Percentiles rank a stretch among this genome's conserved stretches.
These are phyloP conservation scores for Termitomyces sp. DNA, from an alignment of 768 basidiomycete genomes.

Conservation along the genomic window DNA sequence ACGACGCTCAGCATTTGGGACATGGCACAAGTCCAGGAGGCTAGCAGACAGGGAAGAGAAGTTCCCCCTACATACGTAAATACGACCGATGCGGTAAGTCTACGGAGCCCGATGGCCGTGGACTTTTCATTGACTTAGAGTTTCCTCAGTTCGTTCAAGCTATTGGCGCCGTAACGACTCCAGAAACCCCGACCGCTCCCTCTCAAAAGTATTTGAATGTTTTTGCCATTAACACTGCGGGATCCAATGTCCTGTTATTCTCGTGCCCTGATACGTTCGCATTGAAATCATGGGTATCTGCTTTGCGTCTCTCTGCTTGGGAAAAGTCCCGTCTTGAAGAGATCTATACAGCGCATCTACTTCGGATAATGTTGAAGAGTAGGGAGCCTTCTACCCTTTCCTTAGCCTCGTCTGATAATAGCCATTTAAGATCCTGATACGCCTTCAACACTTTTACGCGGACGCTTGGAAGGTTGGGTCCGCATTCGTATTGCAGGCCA, in stretches of 20 bases:
- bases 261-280: conserved; percentile 73
- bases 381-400: conserved; percentile 16
- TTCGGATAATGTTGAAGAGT: conserved; percentile 69
- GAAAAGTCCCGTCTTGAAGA: conserved; percentile 95
- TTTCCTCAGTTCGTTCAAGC: conserved; percentile 69
- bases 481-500: conserved; percentile 92
- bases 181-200: conserved; percentile 48
- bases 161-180: conserved; percentile 69
- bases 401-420: conserved; percentile 4
- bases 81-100: conserved; percentile 81
- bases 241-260: conserved; percentile 86
- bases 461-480: conserved; percentile 89
- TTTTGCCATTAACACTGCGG: conserved; percentile 91
- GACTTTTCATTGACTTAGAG: conserved; percentile 4
- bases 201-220: conserved; percentile 70
- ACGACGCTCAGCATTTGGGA: conserved; percentile 91
- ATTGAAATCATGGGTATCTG: conserved; percentile 87
- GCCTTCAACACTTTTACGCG: conserved; percentile 62
- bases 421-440: conserved; percentile 42
- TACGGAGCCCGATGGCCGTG: conserved; percentile 1
- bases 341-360: conserved; percentile 94
- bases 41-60: conserved; percentile 74
- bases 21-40: conserved; percentile 84
- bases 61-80: conserved; percentile 88
- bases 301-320: conserved; percentile 88